Percentiles rank a stretch among this genome's conserved stretches.
Conservation (phyloP, 352 stramenopile species). For the Globisporangium perplexum region DNA sequence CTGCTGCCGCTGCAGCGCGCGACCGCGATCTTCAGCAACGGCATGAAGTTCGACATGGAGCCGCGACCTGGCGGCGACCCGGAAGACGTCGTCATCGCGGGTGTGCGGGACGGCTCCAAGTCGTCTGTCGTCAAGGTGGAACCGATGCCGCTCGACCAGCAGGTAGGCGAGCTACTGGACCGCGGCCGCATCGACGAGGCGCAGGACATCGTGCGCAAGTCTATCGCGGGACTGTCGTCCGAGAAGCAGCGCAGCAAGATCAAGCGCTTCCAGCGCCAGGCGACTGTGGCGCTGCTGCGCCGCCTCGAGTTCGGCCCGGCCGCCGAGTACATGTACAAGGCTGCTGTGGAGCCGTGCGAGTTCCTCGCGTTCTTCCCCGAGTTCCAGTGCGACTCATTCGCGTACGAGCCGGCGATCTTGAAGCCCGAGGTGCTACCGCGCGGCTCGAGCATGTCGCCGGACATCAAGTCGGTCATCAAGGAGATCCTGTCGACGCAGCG, state of each 20-base stretch:
- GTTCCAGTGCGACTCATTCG: slow-evolving; percentile 72
- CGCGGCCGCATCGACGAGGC: slow-evolving; percentile 83
- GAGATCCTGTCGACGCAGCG: slow-evolving; percentile 52
- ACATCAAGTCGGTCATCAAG: slow-evolving; percentile 75
- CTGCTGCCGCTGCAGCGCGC: slow-evolving; percentile 56
- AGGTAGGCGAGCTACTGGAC: slow-evolving; percentile 79
- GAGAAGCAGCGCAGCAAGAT: slow-evolving; percentile 88
- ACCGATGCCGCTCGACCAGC: slow-evolving; percentile 80
- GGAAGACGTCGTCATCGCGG: slow-evolving; percentile 77
- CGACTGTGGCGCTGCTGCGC: slow-evolving; percentile 67
- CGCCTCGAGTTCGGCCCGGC: slow-evolving; percentile 75
- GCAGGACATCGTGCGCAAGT: slow-evolving; percentile 80
- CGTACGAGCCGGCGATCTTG: slow-evolving; percentile 76
- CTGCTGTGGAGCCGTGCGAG: slow-evolving; percentile 78
- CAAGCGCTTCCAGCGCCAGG: slow-evolving; percentile 84
- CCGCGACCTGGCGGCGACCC: slow-evolving; percentile 60
- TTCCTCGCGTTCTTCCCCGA: slow-evolving; percentile 87
- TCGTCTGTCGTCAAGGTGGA: slow-evolving; percentile 84
- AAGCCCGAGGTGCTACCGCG: slow-evolving; percentile 81
- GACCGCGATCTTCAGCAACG: slow-evolving; percentile 79
- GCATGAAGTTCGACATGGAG: slow-evolving; percentile 91
- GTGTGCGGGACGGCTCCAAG: slow-evolving; percentile 56
- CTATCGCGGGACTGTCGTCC: slow-evolving; percentile 53
- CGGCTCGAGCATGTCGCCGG: slow-evolving; percentile 58
- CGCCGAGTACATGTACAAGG: slow-evolving; percentile 83